These are phyloP conservation scores for Kockovaella imperatae DNA, from an alignment of 768 basidiomycete species.

Conservation along the genomic window DNA sequence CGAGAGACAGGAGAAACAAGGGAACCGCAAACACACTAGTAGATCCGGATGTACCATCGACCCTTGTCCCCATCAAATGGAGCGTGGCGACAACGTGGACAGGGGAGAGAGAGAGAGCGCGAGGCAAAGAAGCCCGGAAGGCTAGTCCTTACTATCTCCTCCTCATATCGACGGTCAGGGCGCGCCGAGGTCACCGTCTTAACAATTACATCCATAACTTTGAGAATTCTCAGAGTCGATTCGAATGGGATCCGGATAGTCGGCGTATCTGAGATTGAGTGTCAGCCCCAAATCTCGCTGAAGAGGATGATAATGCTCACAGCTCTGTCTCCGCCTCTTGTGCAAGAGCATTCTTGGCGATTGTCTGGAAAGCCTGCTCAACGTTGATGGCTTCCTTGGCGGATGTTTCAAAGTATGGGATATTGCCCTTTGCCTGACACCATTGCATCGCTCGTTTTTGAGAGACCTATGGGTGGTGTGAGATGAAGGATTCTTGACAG, in stretches of 20 bases:
- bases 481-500: background rate
- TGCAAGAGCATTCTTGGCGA: conserved; percentile 97
- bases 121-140: background rate
- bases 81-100: too few species aligned
- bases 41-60: too few species aligned
- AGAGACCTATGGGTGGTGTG: conserved; percentile 58
- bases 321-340: conserved; percentile 94
- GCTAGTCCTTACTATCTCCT: too few species aligned
- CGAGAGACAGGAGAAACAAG: too few species aligned
- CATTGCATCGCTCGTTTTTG: conserved; percentile 99
- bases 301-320: conserved; percentile 50
- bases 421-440: conserved; percentile 99
- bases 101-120: too few species aligned
- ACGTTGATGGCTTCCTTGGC: conserved; percentile 99
- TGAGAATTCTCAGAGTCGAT: conserved; percentile 88
- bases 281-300: conserved; percentile 2
- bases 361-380: conserved; percentile 98
- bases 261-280: conserved; percentile 64
- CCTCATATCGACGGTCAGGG: too few species aligned
- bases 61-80: too few species aligned
- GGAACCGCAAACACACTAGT: too few species aligned
- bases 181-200: too few species aligned
- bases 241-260: conserved; percentile 97
- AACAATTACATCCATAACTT: conserved; percentile 88
- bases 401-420: conserved; percentile 99